phyloP scores from a whole-genome alignment of 2,329 filamentous ascomycete species.

The Venturia carpophila region DNA sequence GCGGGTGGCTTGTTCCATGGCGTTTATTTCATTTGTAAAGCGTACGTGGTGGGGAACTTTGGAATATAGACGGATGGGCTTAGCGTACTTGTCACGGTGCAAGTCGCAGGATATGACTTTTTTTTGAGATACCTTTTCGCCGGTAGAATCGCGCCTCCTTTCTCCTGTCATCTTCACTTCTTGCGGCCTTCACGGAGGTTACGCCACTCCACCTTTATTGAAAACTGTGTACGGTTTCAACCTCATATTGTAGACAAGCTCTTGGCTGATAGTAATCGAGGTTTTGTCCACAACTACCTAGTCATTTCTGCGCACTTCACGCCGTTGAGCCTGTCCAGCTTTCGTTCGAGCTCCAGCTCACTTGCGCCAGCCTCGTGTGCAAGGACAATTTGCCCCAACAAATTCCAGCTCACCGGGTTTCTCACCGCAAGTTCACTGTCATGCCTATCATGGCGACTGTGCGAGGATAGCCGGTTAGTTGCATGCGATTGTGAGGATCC shows the following conservation, averaged over 20 bases:
- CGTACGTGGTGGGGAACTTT: neutral
- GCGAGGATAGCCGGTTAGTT: neutral
- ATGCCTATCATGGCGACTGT: neutral
- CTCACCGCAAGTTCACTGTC: neutral
- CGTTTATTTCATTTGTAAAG: neutral
- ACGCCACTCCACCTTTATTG: neutral
- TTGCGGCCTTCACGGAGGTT: neutral
- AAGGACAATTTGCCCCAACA: neutral
- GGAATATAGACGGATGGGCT: slow-evolving; percentile 8
- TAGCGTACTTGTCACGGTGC: slow-evolving; percentile 4
- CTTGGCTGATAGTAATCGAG: neutral
- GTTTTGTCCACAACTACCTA: neutral
- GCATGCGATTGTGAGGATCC: neutral
- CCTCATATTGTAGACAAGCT: neutral
- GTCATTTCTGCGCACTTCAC: neutral
- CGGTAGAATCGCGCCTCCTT: slow-evolving; percentile 11
- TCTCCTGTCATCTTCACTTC: slow-evolving; percentile 11
- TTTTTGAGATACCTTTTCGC: slow-evolving; percentile 15
- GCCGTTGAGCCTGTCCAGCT: neutral
- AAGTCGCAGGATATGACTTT: neutral
- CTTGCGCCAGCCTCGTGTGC: neutral
- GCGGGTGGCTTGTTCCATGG: neutral
- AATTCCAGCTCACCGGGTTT: neutral
- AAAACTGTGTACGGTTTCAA: neutral
- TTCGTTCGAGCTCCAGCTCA: neutral